Conservation (phyloP, 1,284 basidiomycete genomes). For the Sanghuangporus weigelae region DNA sequence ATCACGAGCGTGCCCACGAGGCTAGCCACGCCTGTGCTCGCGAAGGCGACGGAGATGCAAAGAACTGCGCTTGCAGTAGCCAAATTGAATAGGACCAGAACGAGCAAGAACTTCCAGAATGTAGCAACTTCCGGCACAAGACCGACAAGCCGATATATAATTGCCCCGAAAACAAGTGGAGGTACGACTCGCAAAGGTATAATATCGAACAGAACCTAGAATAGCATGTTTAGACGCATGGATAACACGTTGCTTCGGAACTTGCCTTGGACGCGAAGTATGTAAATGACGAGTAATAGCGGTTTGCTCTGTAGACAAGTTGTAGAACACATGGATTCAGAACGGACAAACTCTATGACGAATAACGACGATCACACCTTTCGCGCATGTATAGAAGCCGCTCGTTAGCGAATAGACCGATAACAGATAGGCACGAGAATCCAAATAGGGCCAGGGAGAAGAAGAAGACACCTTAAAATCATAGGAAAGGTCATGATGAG, state of each 20-base stretch:
- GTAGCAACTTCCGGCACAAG: slow-evolving; percentile 83
- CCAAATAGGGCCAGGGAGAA: slow-evolving; percentile 94
- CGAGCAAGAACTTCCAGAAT: slow-evolving; percentile 98
- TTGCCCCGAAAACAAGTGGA: slow-evolving; percentile 90
- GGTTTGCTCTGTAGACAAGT: slow-evolving; percentile 67
- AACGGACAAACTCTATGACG: background rate
- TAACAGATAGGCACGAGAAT: slow-evolving; percentile 90
- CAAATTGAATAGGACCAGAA: slow-evolving; percentile 91
- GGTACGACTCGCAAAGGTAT: slow-evolving; percentile 91
- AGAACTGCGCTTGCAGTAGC: slow-evolving; percentile 90
- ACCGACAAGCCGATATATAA: slow-evolving; percentile 91
- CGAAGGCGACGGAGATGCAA: slow-evolving; percentile 84
- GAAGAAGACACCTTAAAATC: slow-evolving; percentile 81
- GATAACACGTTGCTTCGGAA: background rate
- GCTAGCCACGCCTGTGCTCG: slow-evolving; percentile 84
- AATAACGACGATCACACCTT: slow-evolving; percentile 45
- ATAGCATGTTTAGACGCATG: background rate
- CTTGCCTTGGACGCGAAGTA: slow-evolving; percentile 90
- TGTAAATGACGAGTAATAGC: slow-evolving; percentile 93
- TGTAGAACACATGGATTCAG: background rate
- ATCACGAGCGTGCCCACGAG: slow-evolving; percentile 92
- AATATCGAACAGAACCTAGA: slow-evolving; percentile 88
- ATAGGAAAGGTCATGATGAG: background rate
- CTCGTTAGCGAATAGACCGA: slow-evolving; percentile 91
- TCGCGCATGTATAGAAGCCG: slow-evolving; percentile 95